Evolutionary conservation across 2,329 filamentous ascomycete species (phyloP).

Genomic region (Fusarium multiceps): DNA sequence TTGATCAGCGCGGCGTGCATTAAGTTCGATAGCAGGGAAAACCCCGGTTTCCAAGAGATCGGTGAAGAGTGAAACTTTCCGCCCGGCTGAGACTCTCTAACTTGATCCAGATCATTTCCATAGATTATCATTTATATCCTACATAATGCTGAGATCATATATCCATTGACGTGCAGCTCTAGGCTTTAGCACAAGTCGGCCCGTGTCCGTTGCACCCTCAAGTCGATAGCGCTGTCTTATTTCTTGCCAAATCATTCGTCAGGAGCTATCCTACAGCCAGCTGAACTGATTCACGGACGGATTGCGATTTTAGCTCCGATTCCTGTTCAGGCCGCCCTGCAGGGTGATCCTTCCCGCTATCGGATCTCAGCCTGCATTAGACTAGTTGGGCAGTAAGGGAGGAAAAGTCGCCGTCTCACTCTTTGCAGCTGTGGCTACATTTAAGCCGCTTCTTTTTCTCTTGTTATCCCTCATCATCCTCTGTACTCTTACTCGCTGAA

Average conservation of each 20-base stretch:
- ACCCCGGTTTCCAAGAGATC: neutral
- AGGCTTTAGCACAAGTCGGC: neutral
- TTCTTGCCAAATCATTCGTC: neutral
- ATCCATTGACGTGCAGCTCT: neutral
- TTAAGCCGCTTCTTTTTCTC: neutral
- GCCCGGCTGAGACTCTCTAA: neutral
- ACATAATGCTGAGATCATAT: neutral
- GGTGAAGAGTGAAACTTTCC: neutral
- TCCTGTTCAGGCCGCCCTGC: no score
- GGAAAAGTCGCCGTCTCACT: no score
- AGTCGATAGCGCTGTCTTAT: neutral
- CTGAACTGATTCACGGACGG: neutral
- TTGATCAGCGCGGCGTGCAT: neutral
- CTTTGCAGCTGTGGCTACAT: neutral
- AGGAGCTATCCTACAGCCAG: neutral
- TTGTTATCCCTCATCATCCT: neutral
- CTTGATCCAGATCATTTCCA: no score
- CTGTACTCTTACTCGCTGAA: neutral
- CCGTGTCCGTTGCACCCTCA: neutral
- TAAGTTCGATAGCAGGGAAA: neutral
- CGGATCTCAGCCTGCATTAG: neutral
- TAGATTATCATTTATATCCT: no score
- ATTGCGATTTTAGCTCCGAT: slow-evolving; percentile 12
- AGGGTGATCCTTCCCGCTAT: slow-evolving; percentile 7
- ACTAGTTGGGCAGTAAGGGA: no score